Evolutionary conservation across 306 rosid genomes (phyloP), one percentile per base, ranked within the genome.

Genomic region (Vicia sativa): DNA sequence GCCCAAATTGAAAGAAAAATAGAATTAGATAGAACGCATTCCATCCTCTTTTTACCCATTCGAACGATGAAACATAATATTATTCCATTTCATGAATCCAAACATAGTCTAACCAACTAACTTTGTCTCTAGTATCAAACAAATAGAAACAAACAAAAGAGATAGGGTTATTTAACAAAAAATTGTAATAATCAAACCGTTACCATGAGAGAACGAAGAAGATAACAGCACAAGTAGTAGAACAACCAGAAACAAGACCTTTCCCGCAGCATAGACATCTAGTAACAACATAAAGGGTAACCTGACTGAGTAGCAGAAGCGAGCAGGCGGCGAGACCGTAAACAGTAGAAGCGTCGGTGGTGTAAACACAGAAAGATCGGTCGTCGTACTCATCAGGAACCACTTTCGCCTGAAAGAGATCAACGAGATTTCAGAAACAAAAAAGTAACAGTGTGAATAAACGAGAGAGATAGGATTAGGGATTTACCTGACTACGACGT

Each of bases 231-330:
- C 79, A 70, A 9, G 96, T 85, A 70, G 96, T 73, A 72, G 85
- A 46, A 56, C 79, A 45, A 60, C 96, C 93, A 9, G 86, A 71
- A 52, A 88, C 74, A 14, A 93, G 86, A 42, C 99, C 99, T 75
- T 85, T 90, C 9, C 99, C 97, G 34, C 87, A 93, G 75, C 99
- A 93, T 31, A 90, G 85, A 79, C 99, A 93, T 77, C 89, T 84
- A 1, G 99, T 93, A 18, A 86, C 89, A 81, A 62, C 90, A 84
- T 74, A 80, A 62, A 93, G 61, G 75, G 83, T 79, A 68, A 78
- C 13, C 16, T 93, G 97, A 82, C 96, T 82, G 35, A 93, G 65
- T 14, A 90, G 65, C 15, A 93, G 71, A 49, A 93, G 79, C 16
- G 77, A 83, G 59, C 80, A 68, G 73, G 97, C 99, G 73, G 87